Evolutionary conservation across 306 rosid species (phyloP), one percentile per base, ranked within the genome.

Genomic region (Casuarina equisetifolia): DNA sequence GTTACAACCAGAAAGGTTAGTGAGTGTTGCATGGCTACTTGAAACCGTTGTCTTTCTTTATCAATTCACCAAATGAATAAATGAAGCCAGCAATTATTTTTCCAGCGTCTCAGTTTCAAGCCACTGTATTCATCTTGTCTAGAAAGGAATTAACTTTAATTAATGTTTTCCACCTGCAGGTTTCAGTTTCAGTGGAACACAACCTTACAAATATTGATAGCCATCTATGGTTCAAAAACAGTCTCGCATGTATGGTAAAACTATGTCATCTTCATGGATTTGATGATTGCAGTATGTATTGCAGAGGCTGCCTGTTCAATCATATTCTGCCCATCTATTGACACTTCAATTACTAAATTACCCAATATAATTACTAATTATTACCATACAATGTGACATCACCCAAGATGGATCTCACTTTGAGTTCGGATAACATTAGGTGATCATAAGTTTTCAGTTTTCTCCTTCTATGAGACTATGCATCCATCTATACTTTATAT

Each of bases 31-130:
- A n/a, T 12, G 16, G 13, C 15, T 35, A 36, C 69, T 35, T 25
- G 43, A 38, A 38, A 4, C 17, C 12, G 36, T 36, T 61, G 17
- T 62, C 43, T 32, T 2, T 59, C 69, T 58, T 20, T 62, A 5
- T 62, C 44, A 67, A 40, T 66, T n/a, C 71, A 64, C 49, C 49
- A 61, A 61, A 61, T 61, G 16, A 35, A 43, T 58, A 35, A 58
- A 9, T 12, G 5, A 61, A 11, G 9, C 36, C 3, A 13, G 44
- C 42, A 12, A 32, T 38, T 61, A 61, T 61, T 61, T 61, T 11
- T 61, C 68, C 43, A 35, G 69, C 42, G 36, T 36, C 19, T 15
- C 45, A 11, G 44, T 55, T 1, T 62, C 25, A 4, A 36, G 69
- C 15, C 69, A 62, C 42, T 5, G 12, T 62, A 62, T 35, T 62